phyloP scores from a whole-genome alignment of 768 basidiomycete species.

The Tricholoma terreum region DNA sequence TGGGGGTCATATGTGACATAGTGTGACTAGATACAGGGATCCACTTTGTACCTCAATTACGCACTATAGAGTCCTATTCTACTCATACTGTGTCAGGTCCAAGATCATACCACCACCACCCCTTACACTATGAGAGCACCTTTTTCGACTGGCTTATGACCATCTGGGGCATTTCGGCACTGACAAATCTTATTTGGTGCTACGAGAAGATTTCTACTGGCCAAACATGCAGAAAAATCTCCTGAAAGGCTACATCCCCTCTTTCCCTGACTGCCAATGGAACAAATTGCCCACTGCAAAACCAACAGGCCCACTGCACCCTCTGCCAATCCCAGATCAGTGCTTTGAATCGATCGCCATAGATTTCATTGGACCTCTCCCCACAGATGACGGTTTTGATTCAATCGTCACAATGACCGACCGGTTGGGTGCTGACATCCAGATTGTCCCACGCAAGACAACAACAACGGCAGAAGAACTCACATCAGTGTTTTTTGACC shows the following conservation, averaged over 20 bases:
- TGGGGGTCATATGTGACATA: no score
- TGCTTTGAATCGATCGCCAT: constrained; percentile 21
- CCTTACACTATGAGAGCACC: no score
- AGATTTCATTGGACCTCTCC: constrained; percentile 36
- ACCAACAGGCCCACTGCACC: neutral
- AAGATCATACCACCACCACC: no score
- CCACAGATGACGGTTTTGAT: constrained; percentile 26
- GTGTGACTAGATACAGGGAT: no score
- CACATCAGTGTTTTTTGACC: constrained; percentile 22
- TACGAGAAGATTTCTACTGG: no score
- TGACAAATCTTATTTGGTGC: constrained; percentile 23
- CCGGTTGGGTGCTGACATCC: constrained; percentile 10
- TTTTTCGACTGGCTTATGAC: constrained; percentile 27
- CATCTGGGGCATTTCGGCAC: constrained; percentile 29
- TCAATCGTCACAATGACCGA: constrained; percentile 18
- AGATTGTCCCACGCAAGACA: constrained; percentile 3
- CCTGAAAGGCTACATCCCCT: neutral
- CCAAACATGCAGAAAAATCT: constrained; percentile 25
- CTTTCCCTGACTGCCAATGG: neutral
- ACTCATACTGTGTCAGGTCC: no score
- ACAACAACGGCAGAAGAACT: constrained; percentile 18
- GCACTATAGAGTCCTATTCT: no score
- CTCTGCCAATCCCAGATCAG: neutral
- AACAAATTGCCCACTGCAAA: neutral
- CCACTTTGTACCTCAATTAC: no score